Evolutionary conservation across 2,329 filamentous ascomycete genomes (phyloP).

Genomic region (Xylaria sp.): DNA sequence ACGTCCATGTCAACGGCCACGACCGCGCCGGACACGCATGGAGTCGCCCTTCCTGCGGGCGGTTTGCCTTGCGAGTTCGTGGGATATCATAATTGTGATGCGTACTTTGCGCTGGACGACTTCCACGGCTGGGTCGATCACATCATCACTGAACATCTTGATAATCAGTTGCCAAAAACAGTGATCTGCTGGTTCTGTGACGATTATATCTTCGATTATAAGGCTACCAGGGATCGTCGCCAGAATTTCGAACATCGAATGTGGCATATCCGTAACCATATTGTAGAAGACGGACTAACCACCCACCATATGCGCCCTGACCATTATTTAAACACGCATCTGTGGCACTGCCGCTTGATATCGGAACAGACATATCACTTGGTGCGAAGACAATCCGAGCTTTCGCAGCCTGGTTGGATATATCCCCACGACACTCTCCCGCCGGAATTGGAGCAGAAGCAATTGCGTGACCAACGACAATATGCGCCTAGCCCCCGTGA

Average conservation of each 20-base stretch:
- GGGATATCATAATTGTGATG: constrained; percentile 44
- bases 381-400: constrained; percentile 17
- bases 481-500: neutral
- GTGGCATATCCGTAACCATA: constrained; percentile 56
- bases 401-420: constrained; percentile 1
- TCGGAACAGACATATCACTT: neutral
- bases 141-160: constrained; percentile 46
- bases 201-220: constrained; percentile 39
- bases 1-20: neutral
- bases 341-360: constrained; percentile 25
- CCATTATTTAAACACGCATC: constrained; percentile 84
- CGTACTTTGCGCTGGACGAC: constrained; percentile 47
- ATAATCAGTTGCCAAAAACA: constrained; percentile 41
- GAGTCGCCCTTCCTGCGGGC: neutral
- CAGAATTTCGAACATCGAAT: constrained; percentile 50
- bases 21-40: neutral
- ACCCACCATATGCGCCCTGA: constrained; percentile 74
- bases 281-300: constrained; percentile 38
- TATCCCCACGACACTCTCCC: neutral
- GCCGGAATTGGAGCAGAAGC: neutral
- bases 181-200: constrained; percentile 60
- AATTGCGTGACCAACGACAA: neutral
- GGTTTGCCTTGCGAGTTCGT: constrained; percentile 55
- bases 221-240: constrained; percentile 6
- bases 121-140: constrained; percentile 54